A percentile compares a stretch with the other conserved stretches of the same genome.
phyloP scores from a whole-genome alignment of 441 rosid genomes.

The Eutrema salsugineum region DNA sequence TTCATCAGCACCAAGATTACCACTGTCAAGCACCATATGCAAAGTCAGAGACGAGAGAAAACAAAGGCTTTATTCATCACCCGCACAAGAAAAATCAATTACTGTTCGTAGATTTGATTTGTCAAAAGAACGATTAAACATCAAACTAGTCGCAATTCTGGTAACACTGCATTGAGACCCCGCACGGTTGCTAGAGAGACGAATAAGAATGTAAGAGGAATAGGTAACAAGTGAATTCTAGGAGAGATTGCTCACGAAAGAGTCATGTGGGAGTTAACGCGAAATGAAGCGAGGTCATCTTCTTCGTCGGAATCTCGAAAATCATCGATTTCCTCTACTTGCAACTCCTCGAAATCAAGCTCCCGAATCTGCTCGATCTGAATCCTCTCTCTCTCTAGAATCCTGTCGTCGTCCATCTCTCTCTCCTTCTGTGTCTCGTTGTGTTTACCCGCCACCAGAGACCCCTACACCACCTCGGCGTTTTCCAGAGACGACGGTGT shows the following conservation, averaged over 20 bases:
- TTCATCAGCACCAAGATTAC: slow-evolving; percentile 28
- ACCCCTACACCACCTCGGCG: background rate
- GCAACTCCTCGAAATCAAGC: slow-evolving; percentile 83
- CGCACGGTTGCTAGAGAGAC: background rate
- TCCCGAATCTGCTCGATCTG: slow-evolving; percentile 82
- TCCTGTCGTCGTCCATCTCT: slow-evolving; percentile 31
- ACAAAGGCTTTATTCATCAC: background rate
- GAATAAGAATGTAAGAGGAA: background rate
- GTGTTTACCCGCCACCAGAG: slow-evolving; percentile 18
- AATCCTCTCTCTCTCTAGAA: slow-evolving; percentile 65
- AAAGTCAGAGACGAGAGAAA: background rate
- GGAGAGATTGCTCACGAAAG: slow-evolving; percentile 23
- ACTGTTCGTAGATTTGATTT: background rate
- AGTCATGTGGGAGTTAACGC: slow-evolving; percentile 28
- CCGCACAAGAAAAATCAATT: background rate
- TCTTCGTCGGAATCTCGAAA: slow-evolving; percentile 52
- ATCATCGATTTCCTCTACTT: slow-evolving; percentile 80
- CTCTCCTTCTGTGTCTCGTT: slow-evolving; percentile 18
- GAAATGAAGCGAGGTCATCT: slow-evolving; percentile 27
- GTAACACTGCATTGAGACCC: background rate
- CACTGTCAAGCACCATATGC: slow-evolving; percentile 5
- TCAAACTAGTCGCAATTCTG: background rate
- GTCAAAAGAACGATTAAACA: background rate
- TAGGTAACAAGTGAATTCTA: background rate
- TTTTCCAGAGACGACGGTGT: background rate